Evolutionary conservation across 1,284 basidiomycete species (phyloP).

Genomic region (Bjerkandera adusta): DNA sequence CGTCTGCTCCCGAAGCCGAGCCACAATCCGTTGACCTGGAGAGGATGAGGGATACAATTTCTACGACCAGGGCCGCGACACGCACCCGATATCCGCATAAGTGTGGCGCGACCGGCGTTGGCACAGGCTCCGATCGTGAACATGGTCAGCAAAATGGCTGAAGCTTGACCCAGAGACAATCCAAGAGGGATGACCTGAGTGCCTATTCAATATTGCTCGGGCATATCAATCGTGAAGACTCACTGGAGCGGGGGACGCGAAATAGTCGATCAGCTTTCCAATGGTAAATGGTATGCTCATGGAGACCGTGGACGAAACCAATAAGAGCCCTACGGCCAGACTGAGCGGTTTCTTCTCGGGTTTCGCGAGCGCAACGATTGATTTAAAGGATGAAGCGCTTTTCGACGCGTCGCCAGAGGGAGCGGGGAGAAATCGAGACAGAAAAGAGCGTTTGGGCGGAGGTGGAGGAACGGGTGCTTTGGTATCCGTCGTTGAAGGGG

Average conservation of each 20-base stretch:
- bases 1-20: constrained; percentile 80
- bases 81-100: constrained; percentile 84
- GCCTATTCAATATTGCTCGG: constrained; percentile 17
- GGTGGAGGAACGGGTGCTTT: not conserved
- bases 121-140: constrained; percentile 88
- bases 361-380: constrained; percentile 73
- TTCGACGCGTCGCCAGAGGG: constrained; percentile 31
- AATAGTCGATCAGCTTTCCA: constrained; percentile 91
- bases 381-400: constrained; percentile 63
- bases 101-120: constrained; percentile 84
- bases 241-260: constrained; percentile 70
- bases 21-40: constrained; percentile 89
- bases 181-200: constrained; percentile 72
- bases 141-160: constrained; percentile 69
- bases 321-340: constrained; percentile 65
- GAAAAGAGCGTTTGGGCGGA: constrained; percentile 34
- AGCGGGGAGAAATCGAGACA: constrained; percentile 38
- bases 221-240: constrained; percentile 29
- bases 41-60: not conserved
- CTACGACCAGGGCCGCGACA: constrained; percentile 8
- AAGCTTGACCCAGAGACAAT: constrained; percentile 80
- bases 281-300: constrained; percentile 91
- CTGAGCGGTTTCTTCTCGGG: constrained; percentile 76
- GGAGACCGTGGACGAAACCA: constrained; percentile 77
- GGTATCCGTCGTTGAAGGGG: not conserved